phyloP scores from a whole-genome alignment of 2,329 filamentous ascomycete species.

The Erysiphe pulchra region DNA sequence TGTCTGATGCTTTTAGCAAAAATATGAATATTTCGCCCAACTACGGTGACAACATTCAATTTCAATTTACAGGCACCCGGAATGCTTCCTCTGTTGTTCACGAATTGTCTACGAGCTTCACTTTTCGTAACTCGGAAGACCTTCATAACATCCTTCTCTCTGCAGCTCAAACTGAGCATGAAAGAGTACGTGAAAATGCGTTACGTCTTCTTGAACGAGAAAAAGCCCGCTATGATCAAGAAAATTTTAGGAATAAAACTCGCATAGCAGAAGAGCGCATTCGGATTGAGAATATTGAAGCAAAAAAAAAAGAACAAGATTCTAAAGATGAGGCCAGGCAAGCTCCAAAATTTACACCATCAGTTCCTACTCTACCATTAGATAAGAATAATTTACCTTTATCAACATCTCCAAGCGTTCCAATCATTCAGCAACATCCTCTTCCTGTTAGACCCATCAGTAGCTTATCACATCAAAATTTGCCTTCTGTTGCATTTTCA shows the following conservation, averaged over 20 bases:
- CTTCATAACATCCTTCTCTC: slow-evolving; percentile 28
- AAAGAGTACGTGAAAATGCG: slow-evolving; percentile 30
- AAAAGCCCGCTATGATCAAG: slow-evolving; percentile 15
- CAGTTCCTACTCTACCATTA: neutral
- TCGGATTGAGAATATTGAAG: slow-evolving; percentile 17
- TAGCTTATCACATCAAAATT: too few species aligned
- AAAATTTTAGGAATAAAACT: slow-evolving; percentile 1
- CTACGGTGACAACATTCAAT: too few species aligned
- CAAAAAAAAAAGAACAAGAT: slow-evolving; percentile 14
- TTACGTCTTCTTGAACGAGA: neutral
- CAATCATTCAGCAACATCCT: too few species aligned
- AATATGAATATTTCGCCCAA: neutral
- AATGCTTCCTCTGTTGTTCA: neutral
- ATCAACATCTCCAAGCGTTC: too few species aligned
- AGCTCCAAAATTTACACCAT: slow-evolving; percentile 5
- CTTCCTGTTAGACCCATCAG: too few species aligned
- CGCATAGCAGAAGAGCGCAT: slow-evolving; percentile 8
- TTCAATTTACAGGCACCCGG: too few species aligned
- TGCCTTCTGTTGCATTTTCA: too few species aligned
- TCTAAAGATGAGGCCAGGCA: slow-evolving; percentile 16
- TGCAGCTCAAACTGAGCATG: slow-evolving; percentile 38
- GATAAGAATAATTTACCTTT: too few species aligned
- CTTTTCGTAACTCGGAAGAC: slow-evolving; percentile 4
- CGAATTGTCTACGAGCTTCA: neutral
- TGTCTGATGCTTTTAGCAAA: neutral